These are phyloP conservation scores for Penicillium flavigenum DNA, from an alignment of 495 filamentous ascomycete genomes.

Conservation along the genomic window DNA sequence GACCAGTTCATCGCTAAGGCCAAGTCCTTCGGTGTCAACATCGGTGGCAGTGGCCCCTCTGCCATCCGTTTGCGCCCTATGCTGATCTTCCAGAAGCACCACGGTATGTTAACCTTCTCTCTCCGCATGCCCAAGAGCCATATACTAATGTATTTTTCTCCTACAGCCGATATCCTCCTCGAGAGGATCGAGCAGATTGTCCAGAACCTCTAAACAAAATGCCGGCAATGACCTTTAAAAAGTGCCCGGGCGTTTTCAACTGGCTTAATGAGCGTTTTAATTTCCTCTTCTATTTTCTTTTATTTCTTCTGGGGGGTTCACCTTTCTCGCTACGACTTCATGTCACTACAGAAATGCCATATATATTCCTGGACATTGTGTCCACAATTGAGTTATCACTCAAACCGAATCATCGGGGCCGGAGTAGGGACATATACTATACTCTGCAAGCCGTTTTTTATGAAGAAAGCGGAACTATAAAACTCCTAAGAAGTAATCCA, in stretches of 20 bases:
- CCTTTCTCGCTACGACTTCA: slow-evolving; percentile 20
- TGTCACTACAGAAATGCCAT: slow-evolving; percentile 24
- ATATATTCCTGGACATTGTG: slow-evolving; percentile 26
- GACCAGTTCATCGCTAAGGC: slow-evolving; percentile 78
- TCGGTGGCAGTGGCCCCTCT: slow-evolving; percentile 79
- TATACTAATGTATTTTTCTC: slow-evolving; percentile 23
- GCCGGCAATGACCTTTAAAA: slow-evolving; percentile 13
- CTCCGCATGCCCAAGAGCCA: background rate
- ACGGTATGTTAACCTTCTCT: slow-evolving; percentile 45
- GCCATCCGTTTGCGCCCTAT: slow-evolving; percentile 90
- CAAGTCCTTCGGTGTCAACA: slow-evolving; percentile 82
- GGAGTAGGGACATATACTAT: background rate
- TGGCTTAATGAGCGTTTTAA: slow-evolving; percentile 30
- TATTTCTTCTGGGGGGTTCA: slow-evolving; percentile 2
- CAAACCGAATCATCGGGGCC: slow-evolving; percentile 2
- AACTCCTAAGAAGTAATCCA: slow-evolving; percentile 10
- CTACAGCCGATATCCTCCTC: slow-evolving; percentile 54
- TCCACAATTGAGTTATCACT: slow-evolving; percentile 18
- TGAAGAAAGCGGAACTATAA: background rate
- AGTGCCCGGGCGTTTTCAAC: slow-evolving; percentile 13
- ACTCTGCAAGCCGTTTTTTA: background rate
- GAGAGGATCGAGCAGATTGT: slow-evolving; percentile 76
- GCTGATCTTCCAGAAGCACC: slow-evolving; percentile 92
- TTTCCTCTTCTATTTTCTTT: slow-evolving; percentile 6
- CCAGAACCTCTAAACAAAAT: slow-evolving; percentile 50